A percentile compares a stretch with the other conserved stretches of the same genome.
Evolutionary conservation across 1,139 yeast genomes (phyloP).

Genomic region (Saccharomyces hybrid): DNA sequence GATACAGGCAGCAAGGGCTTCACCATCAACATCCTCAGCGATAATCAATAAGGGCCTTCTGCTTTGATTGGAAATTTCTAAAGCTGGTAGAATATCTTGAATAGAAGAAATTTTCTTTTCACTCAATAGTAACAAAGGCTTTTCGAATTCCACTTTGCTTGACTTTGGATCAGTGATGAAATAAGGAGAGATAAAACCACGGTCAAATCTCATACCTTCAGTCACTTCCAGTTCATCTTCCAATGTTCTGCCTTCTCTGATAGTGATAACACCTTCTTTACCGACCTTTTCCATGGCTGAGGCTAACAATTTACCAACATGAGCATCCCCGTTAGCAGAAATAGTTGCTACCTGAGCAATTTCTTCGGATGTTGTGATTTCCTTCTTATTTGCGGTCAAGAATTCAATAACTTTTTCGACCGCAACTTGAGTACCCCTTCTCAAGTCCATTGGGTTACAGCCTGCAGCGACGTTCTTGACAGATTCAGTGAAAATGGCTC

Average conservation of each 20-base stretch:
- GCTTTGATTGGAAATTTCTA: slow-evolving; percentile 87
- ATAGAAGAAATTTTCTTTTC: slow-evolving; percentile 93
- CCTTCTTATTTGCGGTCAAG: slow-evolving; percentile 86
- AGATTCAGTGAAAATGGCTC: slow-evolving; percentile 93
- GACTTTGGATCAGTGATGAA: slow-evolving; percentile 94
- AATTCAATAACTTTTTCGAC: slow-evolving; percentile 92
- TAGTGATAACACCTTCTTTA: slow-evolving; percentile 98
- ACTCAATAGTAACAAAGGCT: slow-evolving; percentile 79
- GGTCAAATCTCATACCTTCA: slow-evolving; percentile 98
- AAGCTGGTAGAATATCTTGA: slow-evolving; percentile 87
- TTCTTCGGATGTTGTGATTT: slow-evolving; percentile 93
- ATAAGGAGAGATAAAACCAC: slow-evolving; percentile 97
- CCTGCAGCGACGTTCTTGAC: slow-evolving; percentile 99
- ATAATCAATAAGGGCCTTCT: slow-evolving; percentile 92
- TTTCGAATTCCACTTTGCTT: slow-evolving; percentile 95
- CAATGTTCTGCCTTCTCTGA: slow-evolving; percentile 93
- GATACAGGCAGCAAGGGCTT: slow-evolving; percentile 98
- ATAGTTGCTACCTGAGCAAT: slow-evolving; percentile 98
- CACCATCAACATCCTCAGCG: slow-evolving; percentile 98
- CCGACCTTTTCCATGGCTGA: slow-evolving; percentile 99
- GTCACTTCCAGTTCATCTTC: slow-evolving; percentile 97
- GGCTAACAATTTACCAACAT: slow-evolving; percentile 89
- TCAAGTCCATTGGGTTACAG: slow-evolving; percentile 98
- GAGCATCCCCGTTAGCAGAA: slow-evolving; percentile 94
- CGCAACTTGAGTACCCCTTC: slow-evolving; percentile 98